Evolutionary conservation across 768 basidiomycete genomes (phyloP).

Genomic region (Phaffia tasmanica): DNA sequence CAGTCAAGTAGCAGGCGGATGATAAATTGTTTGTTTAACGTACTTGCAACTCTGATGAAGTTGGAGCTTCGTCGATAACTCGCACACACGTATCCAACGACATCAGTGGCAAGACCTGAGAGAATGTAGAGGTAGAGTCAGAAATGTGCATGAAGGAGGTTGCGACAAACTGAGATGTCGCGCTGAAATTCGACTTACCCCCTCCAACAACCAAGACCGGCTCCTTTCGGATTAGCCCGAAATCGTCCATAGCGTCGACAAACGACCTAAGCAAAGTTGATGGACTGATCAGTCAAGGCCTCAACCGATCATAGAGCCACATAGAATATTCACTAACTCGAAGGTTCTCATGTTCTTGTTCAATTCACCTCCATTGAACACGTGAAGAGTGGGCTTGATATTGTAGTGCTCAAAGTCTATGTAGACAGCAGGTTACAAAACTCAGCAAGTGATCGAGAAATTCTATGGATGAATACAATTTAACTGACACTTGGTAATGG

Average conservation of each 20-base stretch:
- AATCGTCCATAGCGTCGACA: constrained; percentile 39
- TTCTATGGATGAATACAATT: not conserved
- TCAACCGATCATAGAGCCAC: not conserved
- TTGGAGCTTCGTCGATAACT: constrained; percentile 32
- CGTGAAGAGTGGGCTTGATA: constrained; percentile 35
- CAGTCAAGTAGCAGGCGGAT: constrained; percentile 21
- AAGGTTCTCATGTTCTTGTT: constrained; percentile 39
- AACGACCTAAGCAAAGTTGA: constrained; percentile 32
- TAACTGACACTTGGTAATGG: constrained; percentile 8
- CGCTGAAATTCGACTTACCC: constrained; percentile 23
- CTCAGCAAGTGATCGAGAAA: constrained; percentile 27
- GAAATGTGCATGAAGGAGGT: too few species aligned
- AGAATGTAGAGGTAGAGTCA: too few species aligned
- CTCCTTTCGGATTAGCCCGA: constrained; percentile 39
- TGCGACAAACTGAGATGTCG: not conserved
- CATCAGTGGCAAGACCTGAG: constrained; percentile 17
- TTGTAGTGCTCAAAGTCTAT: constrained; percentile 36
- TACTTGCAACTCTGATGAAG: constrained; percentile 8
- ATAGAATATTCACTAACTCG: constrained; percentile 15
- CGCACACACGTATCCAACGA: constrained; percentile 37
- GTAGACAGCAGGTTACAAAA: constrained; percentile 35
- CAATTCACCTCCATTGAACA: constrained; percentile 38
- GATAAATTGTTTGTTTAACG: constrained; percentile 28
- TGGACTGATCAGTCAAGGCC: constrained; percentile 29
- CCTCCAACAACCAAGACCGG: constrained; percentile 38